Evolutionary conservation across 768 basidiomycete genomes (phyloP).

Genomic region (Antrodiella citrinella): DNA sequence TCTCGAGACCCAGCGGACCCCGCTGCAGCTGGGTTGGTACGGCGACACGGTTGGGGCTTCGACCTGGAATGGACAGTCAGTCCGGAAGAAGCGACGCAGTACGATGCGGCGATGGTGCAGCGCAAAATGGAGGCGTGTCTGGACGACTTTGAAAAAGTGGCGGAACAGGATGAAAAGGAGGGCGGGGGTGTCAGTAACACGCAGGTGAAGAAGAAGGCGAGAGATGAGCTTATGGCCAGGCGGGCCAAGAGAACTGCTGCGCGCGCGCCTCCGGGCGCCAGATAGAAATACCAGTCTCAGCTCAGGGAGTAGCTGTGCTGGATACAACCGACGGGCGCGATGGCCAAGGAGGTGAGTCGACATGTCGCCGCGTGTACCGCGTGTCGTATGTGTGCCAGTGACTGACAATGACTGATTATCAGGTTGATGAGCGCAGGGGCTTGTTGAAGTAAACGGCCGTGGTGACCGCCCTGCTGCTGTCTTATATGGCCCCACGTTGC

Average conservation of each 20-base stretch:
- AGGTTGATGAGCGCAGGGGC: neutral
- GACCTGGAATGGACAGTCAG: constrained; percentile 62
- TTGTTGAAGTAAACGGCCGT: neutral
- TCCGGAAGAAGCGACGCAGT: constrained; percentile 12
- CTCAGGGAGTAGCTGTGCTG: constrained; percentile 12
- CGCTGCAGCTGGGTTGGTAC: constrained; percentile 8
- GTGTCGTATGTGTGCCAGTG: neutral
- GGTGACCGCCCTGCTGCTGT: neutral
- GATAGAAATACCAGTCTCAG: too few relatives aligned
- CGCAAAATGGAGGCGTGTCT: constrained; percentile 67
- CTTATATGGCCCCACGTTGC: neutral
- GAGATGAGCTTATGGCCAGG: constrained; percentile 32
- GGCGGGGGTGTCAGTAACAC: constrained; percentile 60
- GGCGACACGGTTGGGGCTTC: constrained; percentile 73
- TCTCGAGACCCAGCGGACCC: neutral
- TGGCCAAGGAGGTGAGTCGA: neutral
- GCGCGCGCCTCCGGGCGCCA: too few relatives aligned
- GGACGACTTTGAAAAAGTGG: constrained; percentile 38
- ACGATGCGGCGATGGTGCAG: constrained; percentile 35
- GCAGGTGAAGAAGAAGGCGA: constrained; percentile 55
- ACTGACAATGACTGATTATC: neutral
- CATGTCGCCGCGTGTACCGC: neutral
- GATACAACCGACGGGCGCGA: too few relatives aligned
- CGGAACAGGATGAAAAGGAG: constrained; percentile 40
- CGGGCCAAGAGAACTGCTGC: constrained; percentile 27